phyloP scores from a whole-genome alignment of 192 early-diverging fungal genomes.

The Backusella liffmaniae region DNA sequence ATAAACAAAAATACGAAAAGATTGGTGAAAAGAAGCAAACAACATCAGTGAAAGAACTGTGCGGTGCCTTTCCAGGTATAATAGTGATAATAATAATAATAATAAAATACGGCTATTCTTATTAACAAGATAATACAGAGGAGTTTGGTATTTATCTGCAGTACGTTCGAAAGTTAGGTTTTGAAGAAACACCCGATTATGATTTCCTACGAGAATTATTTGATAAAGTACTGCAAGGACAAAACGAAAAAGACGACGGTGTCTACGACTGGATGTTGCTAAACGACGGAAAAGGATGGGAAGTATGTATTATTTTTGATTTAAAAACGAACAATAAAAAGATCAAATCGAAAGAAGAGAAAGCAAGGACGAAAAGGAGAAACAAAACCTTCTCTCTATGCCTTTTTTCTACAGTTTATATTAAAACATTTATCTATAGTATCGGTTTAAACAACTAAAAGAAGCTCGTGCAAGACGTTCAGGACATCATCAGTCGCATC shows the following conservation, averaged over 20 bases:
- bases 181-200: constrained; percentile 96
- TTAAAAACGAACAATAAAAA: neutral
- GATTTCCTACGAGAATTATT: constrained; percentile 85
- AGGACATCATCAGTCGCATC: constrained; percentile 2
- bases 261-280: constrained; percentile 90
- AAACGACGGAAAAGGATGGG: constrained; percentile 51
- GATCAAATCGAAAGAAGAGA: neutral
- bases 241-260: constrained; percentile 80
- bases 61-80: constrained; percentile 78
- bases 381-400: neutral
- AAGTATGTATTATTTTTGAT: constrained; percentile 25
- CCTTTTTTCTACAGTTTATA: neutral
- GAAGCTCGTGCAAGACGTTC: constrained; percentile 11
- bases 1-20: constrained; percentile 99
- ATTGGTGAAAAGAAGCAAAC: constrained; percentile 97
- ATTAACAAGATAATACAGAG: constrained; percentile 31
- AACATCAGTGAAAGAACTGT: constrained; percentile 85
- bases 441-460: constrained; percentile 6
- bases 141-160: constrained; percentile 88
- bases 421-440: neutral
- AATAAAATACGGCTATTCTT: neutral
- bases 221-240: constrained; percentile 68
- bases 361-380: neutral
- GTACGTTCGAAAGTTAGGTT: constrained; percentile 86
- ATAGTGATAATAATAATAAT: neutral